Evolutionary conservation across 1,139 yeast genomes (phyloP).

Genomic region (Sugiyamaella castrensis): DNA sequence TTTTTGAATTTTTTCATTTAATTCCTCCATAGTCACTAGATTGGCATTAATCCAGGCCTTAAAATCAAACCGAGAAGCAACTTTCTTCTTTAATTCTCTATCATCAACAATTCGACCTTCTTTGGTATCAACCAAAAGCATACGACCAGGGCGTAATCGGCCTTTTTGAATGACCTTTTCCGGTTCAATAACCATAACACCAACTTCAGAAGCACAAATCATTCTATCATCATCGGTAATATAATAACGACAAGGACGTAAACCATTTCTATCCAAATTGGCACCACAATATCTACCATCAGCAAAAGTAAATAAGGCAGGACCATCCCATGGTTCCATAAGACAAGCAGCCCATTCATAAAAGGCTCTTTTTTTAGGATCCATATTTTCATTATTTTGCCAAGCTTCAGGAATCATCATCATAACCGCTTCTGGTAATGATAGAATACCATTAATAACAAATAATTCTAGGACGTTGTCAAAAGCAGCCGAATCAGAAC

Average conservation of each 20-base stretch:
- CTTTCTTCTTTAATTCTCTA: conserved; percentile 74
- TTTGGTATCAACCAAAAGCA: conserved; percentile 91
- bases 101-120: conserved; percentile 94
- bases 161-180: conserved; percentile 85
- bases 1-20: conserved; percentile 54
- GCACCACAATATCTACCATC: conserved; percentile 99
- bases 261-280: conserved; percentile 92
- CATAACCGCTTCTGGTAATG: conserved; percentile 97
- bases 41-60: conserved; percentile 90
- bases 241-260: conserved; percentile 97
- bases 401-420: conserved; percentile 97
- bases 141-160: conserved; percentile 92
- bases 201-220: conserved; percentile 98
- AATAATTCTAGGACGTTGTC: conserved; percentile 92
- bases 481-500: conserved; percentile 98
- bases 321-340: conserved; percentile 99
- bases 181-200: conserved; percentile 88
- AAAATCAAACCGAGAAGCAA: conserved; percentile 86
- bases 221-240: conserved; percentile 92
- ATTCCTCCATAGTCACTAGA: conserved; percentile 77
- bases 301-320: conserved; percentile 93
- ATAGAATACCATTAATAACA: conserved; percentile 85
- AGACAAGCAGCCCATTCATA: conserved; percentile 99
- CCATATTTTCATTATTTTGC: conserved; percentile 85
- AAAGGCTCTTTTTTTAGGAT: conserved; percentile 87